Conservation (phyloP, 2,329 filamentous ascomycete species). For the Pezicula radicicola region DNA sequence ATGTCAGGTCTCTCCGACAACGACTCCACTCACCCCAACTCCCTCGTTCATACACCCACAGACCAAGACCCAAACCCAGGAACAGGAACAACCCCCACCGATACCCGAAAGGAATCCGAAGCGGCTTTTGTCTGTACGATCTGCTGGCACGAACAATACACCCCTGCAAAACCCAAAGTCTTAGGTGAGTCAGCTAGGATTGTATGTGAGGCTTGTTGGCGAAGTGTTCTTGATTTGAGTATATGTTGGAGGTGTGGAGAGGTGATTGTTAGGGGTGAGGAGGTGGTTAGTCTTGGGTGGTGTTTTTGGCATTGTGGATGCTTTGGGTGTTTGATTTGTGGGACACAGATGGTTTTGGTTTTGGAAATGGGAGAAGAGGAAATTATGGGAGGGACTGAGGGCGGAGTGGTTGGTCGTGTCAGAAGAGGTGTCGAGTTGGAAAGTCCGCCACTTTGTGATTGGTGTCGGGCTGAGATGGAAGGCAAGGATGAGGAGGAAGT, state of each 20-base stretch:
- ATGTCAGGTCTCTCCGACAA: neutral
- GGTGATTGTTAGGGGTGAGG: constrained; percentile 48
- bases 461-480: constrained; percentile 38
- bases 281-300: constrained; percentile 57
- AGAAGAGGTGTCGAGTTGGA: constrained; percentile 37
- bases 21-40: neutral
- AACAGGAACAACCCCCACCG: neutral
- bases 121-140: constrained; percentile 52
- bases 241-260: constrained; percentile 58
- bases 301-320: constrained; percentile 57
- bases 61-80: neutral
- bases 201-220: constrained; percentile 45
- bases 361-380: constrained; percentile 5
- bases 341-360: constrained; percentile 33
- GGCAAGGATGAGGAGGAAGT: constrained; percentile 27
- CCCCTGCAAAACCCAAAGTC: constrained; percentile 31
- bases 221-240: constrained; percentile 47
- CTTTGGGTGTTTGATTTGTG: constrained; percentile 54
- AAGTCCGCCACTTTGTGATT: constrained; percentile 46
- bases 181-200: constrained; percentile 46
- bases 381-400: constrained; percentile 2
- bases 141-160: constrained; percentile 42
- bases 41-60: neutral
- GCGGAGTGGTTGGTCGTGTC: constrained; percentile 4
- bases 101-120: constrained; percentile 1